Conservation (phyloP, 192 early-diverging fungal genomes). For the Umbelopsis sp. region DNA sequence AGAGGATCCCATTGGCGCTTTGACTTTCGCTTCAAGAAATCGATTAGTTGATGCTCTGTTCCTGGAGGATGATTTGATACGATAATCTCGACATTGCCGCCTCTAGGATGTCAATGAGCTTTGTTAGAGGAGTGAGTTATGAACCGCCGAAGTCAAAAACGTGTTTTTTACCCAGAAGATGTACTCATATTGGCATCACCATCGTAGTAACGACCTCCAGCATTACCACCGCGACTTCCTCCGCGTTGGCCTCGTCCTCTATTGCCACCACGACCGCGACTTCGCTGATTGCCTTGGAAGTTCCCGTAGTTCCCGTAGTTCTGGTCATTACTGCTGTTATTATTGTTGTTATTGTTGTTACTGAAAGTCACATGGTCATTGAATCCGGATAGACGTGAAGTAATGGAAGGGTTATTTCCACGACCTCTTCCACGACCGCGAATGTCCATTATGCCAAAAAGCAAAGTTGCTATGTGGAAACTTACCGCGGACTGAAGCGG, state of each 20-base stretch:
- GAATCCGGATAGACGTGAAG: neutral
- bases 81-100: constrained; percentile 16
- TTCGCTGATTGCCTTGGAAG: neutral
- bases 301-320: constrained; percentile 15
- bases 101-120: neutral
- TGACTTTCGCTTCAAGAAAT: constrained; percentile 27
- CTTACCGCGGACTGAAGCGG: neutral
- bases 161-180: neutral
- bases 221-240: constrained; percentile 5
- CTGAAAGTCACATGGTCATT: neutral
- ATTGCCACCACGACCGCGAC: constrained; percentile 16
- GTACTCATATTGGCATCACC: neutral
- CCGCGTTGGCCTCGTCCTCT: constrained; percentile 29
- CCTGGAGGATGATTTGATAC: constrained; percentile 24
- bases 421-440: constrained; percentile 17
- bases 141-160: neutral
- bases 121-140: neutral
- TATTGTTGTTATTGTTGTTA: neutral
- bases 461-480: neutral
- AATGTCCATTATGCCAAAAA: neutral
- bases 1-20: constrained; percentile 26
- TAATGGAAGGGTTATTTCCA: neutral
- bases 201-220: constrained; percentile 8
- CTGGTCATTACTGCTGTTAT: neutral
- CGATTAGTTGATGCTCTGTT: constrained; percentile 19